Conservation (phyloP, 352 stramenopile species). For the Phytophthora ramorum region DNA sequence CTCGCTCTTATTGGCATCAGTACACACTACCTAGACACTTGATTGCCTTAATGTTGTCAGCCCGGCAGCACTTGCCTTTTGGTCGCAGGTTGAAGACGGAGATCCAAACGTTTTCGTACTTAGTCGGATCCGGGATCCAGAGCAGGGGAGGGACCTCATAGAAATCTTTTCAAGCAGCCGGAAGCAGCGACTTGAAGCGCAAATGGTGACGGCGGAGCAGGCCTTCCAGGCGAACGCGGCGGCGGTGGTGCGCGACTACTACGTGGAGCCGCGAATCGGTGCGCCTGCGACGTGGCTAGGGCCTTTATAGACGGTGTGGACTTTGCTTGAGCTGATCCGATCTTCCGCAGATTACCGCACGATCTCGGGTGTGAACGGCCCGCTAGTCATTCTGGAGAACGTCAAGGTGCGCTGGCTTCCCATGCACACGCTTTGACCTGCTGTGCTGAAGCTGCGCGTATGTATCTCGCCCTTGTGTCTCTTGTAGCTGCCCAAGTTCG, state of each 20-base stretch:
- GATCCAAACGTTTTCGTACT: conserved; percentile 21
- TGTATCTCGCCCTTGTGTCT: background rate
- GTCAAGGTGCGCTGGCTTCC: conserved; percentile 91
- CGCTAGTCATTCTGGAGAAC: conserved; percentile 99
- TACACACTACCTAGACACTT: conserved; percentile 33
- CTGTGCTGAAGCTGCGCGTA: conserved; percentile 1
- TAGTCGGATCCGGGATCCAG: conserved; percentile 9
- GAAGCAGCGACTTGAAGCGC: conserved; percentile 33
- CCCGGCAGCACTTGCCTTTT: background rate
- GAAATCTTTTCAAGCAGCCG: conserved; percentile 30
- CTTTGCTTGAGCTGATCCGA: conserved; percentile 2
- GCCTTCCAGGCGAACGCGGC: conserved; percentile 79
- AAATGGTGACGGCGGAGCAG: conserved; percentile 72
- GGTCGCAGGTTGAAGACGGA: conserved; percentile 5
- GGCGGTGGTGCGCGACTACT: conserved; percentile 88
- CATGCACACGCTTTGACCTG: background rate
- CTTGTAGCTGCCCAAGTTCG: conserved; percentile 95
- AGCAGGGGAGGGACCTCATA: background rate
- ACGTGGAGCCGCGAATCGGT: conserved; percentile 84
- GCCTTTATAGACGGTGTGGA: background rate
- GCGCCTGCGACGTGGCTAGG: conserved; percentile 17
- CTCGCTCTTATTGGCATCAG: conserved; percentile 19
- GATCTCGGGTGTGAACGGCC: conserved; percentile 98
- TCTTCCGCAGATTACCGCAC: conserved; percentile 94
- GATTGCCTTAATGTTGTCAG: too few species aligned